A percentile compares a stretch with the other conserved stretches of the same genome.
Evolutionary conservation across 169 alveolate genomes (phyloP).

Genomic region (Plasmodium falciparum): DNA sequence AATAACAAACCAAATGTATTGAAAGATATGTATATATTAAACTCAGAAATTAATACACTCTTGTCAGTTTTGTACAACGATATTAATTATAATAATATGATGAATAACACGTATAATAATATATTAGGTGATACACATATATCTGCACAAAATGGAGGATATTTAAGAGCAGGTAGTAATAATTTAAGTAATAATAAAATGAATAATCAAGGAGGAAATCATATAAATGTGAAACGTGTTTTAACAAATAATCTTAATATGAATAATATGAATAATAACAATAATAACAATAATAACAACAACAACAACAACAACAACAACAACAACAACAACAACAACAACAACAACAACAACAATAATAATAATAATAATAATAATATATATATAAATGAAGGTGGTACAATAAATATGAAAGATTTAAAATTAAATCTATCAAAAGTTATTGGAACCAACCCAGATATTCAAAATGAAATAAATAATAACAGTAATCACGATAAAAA

Average conservation of each 20-base stretch:
- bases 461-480: constrained; percentile 3
- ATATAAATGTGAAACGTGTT: neutral
- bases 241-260: constrained; percentile 2
- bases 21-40: constrained; percentile 12
- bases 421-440: neutral
- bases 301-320: neutral
- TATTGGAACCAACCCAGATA: neutral
- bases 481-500: neutral
- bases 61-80: neutral
- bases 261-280: neutral
- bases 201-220: neutral
- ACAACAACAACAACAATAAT: neutral
- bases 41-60: constrained; percentile 2
- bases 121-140: neutral
- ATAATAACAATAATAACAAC: neutral
- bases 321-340: neutral
- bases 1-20: neutral
- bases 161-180: neutral
- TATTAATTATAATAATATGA: neutral
- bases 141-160: neutral
- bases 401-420: neutral
- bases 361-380: neutral
- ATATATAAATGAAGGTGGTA: neutral
- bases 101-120: neutral
- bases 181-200: neutral